These are phyloP conservation scores for Solanum appendiculatum DNA, from an alignment of 257 asterid species.

Conservation along the genomic window DNA sequence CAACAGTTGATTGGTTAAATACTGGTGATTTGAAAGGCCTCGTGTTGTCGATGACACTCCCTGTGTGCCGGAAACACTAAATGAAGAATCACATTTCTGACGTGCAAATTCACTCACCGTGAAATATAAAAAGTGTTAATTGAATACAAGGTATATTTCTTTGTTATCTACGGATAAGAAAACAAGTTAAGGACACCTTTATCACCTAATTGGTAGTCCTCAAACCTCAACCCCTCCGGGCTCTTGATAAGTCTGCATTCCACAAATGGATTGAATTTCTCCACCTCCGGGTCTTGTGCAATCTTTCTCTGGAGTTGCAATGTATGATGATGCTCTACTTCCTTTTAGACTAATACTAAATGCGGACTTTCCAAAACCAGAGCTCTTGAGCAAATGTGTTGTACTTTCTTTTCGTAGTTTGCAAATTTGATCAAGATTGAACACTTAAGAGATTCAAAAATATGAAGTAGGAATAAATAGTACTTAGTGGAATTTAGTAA, in stretches of 20 bases:
- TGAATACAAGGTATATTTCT: not conserved
- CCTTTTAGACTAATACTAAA: conserved; percentile 11
- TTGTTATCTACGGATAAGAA: not conserved
- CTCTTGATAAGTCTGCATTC: conserved; percentile 51
- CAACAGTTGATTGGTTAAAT: no score
- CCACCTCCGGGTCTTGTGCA: conserved; percentile 23
- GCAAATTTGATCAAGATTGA: not conserved
- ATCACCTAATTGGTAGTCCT: conserved; percentile 55
- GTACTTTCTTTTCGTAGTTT: not conserved
- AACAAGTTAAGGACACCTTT: not conserved
- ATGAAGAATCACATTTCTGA: not conserved
- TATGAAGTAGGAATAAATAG: no score
- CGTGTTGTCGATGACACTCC: no score
- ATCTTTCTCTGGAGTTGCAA: conserved; percentile 45
- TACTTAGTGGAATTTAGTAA: not conserved
- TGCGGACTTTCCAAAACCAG: not conserved
- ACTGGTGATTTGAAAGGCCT: no score
- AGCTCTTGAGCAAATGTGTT: not conserved
- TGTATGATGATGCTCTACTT: conserved; percentile 42
- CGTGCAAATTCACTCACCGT: not conserved
- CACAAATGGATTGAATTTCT: conserved; percentile 55
- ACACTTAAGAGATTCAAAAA: no score
- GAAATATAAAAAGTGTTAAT: not conserved
- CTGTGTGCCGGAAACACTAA: not conserved
- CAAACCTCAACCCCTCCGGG: conserved; percentile 71